These are phyloP conservation scores for Penicillium sp. DNA, from an alignment of 2,329 filamentous ascomycete genomes.

Conservation along the genomic window DNA sequence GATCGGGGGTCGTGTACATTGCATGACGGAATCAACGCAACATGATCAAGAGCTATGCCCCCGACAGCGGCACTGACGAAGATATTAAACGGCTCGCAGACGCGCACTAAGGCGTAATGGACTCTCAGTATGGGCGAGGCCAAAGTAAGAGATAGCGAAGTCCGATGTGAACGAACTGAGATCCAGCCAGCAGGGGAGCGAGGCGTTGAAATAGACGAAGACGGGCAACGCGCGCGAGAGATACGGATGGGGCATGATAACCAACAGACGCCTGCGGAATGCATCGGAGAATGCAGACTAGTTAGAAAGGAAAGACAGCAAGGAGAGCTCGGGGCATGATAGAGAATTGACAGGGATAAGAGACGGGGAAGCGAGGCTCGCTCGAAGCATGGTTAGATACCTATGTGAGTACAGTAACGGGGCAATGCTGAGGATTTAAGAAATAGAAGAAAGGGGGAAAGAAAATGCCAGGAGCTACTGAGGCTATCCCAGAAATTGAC, in stretches of 20 bases:
- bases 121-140: too few relatives aligned
- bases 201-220: constrained; percentile 23
- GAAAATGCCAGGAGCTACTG: constrained; percentile 13
- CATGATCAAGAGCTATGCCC: constrained; percentile 5
- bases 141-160: constrained; percentile 1
- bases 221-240: constrained; percentile 10
- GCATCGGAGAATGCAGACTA: constrained; percentile 30
- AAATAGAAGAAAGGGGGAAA: too few relatives aligned
- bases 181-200: constrained; percentile 12
- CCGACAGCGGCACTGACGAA: constrained; percentile 6
- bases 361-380: constrained; percentile 20
- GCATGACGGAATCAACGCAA: constrained; percentile 21
- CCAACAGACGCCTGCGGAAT: constrained; percentile 40
- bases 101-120: background rate
- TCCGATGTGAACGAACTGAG: background rate
- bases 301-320: constrained; percentile 16
- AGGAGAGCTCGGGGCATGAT: constrained; percentile 23
- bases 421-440: constrained; percentile 10
- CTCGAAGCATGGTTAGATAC: constrained; percentile 22
- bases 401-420: constrained; percentile 16
- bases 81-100: constrained; percentile 15
- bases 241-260: constrained; percentile 22
- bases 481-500: constrained; percentile 9
- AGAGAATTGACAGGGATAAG: constrained; percentile 23
- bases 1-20: constrained; percentile 33